phyloP scores from a whole-genome alignment of 1,284 basidiomycete species.

The Trametes polyzona region DNA sequence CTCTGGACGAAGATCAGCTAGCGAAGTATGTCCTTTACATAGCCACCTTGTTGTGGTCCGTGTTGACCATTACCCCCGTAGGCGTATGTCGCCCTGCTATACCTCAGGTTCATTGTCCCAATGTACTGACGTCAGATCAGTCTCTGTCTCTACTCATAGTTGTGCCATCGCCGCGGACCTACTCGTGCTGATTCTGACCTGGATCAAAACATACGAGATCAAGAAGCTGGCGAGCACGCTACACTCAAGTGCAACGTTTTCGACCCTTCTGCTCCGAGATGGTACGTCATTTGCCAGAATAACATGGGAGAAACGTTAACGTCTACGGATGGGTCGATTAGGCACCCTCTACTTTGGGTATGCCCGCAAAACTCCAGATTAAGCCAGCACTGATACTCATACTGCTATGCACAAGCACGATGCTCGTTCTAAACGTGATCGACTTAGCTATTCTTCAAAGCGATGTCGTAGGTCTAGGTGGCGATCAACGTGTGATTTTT shows the following conservation, averaged over 20 bases:
- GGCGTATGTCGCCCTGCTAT: background rate
- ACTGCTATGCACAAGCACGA: background rate
- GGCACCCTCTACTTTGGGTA: slow-evolving; percentile 23
- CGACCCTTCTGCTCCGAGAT: slow-evolving; percentile 15
- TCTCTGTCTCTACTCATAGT: slow-evolving; percentile 10
- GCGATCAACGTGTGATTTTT: background rate
- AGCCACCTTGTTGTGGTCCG: background rate
- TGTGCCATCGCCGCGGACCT: slow-evolving; percentile 19
- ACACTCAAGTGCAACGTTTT: slow-evolving; percentile 8
- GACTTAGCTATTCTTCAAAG: slow-evolving; percentile 10
- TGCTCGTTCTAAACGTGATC: slow-evolving; percentile 11
- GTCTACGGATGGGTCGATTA: background rate
- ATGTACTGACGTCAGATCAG: background rate
- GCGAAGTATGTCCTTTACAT: background rate
- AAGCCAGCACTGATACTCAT: background rate
- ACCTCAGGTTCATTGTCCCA: no score
- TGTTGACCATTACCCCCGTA: background rate
- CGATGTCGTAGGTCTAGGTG: slow-evolving; percentile 6
- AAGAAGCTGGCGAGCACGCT: background rate
- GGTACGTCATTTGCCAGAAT: background rate
- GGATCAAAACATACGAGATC: slow-evolving; percentile 22
- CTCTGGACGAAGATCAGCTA: slow-evolving; percentile 4
- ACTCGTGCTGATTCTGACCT: slow-evolving; percentile 19
- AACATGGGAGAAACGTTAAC: no score
- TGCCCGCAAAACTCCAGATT: background rate